phyloP scores from a whole-genome alignment of 495 filamentous ascomycete species.

The Lindgomyces ingoldianus region DNA sequence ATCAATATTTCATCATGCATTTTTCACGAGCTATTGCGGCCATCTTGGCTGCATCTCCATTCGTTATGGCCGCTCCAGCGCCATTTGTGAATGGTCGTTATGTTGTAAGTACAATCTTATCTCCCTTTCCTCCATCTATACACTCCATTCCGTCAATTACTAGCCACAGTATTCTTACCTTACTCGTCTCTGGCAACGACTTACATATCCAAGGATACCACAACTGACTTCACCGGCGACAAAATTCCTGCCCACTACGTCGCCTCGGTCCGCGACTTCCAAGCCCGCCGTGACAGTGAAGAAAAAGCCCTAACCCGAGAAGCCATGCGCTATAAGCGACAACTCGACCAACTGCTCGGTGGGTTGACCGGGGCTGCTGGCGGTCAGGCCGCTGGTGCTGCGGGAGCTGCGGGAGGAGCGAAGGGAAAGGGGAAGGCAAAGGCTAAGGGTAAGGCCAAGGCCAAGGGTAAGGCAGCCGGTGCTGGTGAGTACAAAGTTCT shows the following conservation, averaged over 20 bases:
- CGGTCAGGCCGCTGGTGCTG: neutral
- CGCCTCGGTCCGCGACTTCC: neutral
- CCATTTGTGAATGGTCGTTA: neutral
- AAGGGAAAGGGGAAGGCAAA: constrained; percentile 15
- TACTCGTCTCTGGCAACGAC: neutral
- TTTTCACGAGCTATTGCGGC: constrained; percentile 9
- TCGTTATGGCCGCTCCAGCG: constrained; percentile 10
- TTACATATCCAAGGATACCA: constrained; percentile 5
- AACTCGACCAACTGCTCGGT: constrained; percentile 25
- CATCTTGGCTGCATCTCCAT: constrained; percentile 10
- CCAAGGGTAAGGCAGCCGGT: no score
- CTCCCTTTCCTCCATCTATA: neutral
- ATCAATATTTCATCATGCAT: constrained; percentile 4
- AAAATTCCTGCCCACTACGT: constrained; percentile 17
- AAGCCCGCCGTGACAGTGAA: no score
- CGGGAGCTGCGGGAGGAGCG: neutral
- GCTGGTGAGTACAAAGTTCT: no score
- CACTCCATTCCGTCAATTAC: no score
- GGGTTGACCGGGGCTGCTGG: constrained; percentile 10
- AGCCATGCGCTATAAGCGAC: constrained; percentile 1
- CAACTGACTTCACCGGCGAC: neutral
- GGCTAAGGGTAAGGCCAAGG: no score
- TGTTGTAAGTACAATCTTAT: neutral
- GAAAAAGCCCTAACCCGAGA: constrained; percentile 13
- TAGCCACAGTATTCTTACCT: no score